phyloP scores from a whole-genome alignment of 2,329 filamentous ascomycete species.

The Fusarium keratoplasticum region DNA sequence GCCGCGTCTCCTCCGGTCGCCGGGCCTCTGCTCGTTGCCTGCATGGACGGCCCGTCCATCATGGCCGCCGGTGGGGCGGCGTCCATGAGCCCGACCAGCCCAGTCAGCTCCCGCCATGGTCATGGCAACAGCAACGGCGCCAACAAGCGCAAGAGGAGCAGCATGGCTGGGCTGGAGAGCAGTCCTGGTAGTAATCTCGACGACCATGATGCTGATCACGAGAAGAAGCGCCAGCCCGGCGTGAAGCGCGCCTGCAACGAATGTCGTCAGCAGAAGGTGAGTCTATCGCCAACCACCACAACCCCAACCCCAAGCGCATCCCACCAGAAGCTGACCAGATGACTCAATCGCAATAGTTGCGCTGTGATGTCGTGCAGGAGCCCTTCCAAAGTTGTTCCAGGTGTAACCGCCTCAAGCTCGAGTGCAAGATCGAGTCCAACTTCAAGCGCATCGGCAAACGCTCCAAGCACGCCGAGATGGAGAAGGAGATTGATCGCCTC shows the following conservation, averaged over 20 bases:
- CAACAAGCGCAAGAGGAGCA: conserved; percentile 70
- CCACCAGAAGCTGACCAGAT: conserved; percentile 15
- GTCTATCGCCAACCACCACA: conserved; percentile 42
- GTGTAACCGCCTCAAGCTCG: conserved; percentile 82
- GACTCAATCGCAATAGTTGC: conserved; percentile 64
- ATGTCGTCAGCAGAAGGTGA: conserved; percentile 86
- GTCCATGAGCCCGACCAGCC: conserved; percentile 67
- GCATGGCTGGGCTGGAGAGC: conserved; percentile 64
- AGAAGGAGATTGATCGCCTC: conserved; percentile 80
- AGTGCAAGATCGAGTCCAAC: conserved; percentile 88
- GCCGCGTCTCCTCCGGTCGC: conserved; percentile 30
- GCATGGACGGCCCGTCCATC: conserved; percentile 63
- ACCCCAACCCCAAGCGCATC: neutral
- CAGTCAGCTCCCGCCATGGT: conserved; percentile 62
- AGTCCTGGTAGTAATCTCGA: conserved; percentile 67
- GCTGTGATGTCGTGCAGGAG: conserved; percentile 86
- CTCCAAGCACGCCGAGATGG: conserved; percentile 87
- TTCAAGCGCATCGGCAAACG: conserved; percentile 88
- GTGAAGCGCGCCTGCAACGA: conserved; percentile 87
- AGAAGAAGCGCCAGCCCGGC: conserved; percentile 74
- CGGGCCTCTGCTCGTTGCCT: conserved; percentile 36
- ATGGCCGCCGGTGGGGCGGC: conserved; percentile 59
- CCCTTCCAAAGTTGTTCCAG: conserved; percentile 82
- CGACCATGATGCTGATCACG: conserved; percentile 68
- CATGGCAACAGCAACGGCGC: conserved; percentile 54